Conservation (phyloP, 768 basidiomycete species). For the Gymnopilus dilepis region DNA sequence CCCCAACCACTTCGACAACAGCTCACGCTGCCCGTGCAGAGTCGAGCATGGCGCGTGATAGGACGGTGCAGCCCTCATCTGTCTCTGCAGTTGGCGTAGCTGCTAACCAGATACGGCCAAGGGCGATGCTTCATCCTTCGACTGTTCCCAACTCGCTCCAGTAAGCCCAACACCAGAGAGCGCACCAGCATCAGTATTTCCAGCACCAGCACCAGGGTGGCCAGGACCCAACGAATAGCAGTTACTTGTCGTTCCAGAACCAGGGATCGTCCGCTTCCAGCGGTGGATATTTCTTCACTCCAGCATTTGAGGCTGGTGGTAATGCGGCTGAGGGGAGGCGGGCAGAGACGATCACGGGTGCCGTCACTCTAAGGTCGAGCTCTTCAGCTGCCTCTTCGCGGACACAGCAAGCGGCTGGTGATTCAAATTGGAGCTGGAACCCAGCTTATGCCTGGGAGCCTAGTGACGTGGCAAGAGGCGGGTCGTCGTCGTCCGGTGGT, state of each 20-base stretch:
- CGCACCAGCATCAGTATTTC: slow-evolving; percentile 2
- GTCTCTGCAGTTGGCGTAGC: slow-evolving; percentile 4
- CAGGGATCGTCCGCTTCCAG: slow-evolving; percentile 9
- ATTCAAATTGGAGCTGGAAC: background rate
- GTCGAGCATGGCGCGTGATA: slow-evolving; percentile 25
- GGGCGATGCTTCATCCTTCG: slow-evolving; percentile 7
- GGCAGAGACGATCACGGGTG: slow-evolving; percentile 26
- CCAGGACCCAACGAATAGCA: slow-evolving; percentile 24
- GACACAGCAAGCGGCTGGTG: too few relatives aligned
- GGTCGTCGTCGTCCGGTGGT: background rate
- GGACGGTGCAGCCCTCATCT: slow-evolving; percentile 28
- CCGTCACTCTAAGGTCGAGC: background rate
- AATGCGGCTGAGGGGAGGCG: slow-evolving; percentile 15
- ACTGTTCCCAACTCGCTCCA: background rate
- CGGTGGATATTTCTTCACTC: background rate
- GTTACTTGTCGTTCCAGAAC: slow-evolving; percentile 26
- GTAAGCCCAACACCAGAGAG: too few relatives aligned
- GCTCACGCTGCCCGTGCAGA: slow-evolving; percentile 21
- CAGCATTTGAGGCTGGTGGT: too few relatives aligned
- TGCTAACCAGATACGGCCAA: slow-evolving; percentile 7
- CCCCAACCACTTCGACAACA: background rate
- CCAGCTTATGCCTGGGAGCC: too few relatives aligned
- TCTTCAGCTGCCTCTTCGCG: background rate
- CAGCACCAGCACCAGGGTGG: background rate
- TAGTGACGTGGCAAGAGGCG: background rate